Base-by-base conservation (phyloP, 108 stramenopile genomes). In the Nannochloropsis gaditana region DNA sequence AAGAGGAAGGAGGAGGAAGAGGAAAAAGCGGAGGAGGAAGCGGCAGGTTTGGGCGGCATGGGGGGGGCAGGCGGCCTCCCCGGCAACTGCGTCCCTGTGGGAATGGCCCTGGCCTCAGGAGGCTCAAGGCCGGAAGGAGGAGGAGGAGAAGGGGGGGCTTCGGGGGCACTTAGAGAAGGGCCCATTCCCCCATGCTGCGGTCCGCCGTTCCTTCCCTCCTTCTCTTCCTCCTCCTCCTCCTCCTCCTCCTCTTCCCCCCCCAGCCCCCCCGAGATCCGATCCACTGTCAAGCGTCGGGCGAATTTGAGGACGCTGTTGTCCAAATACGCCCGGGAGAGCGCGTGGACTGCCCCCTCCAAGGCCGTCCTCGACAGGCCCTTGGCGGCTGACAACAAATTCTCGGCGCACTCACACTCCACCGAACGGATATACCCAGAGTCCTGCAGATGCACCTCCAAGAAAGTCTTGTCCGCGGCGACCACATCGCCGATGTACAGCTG, bases 391-490 rank as follows among this genome's bases (percentile, higher is more conserved):
- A 95, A 92, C 82, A 96, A 90, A 84, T 96, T 94, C 86, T 96
- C 95, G n/a, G 91, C 92, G 83, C 95, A 84, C n/a, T 94, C 93
- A 85, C 95, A 95, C 86, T 96, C 94, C 9, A 93, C 84, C n/a
- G 94, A 92, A 2, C 90, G 80, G 43, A 96, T 82, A 50, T 96
- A 96, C 8, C 89, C 47, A 5, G 92, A 92, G 15, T 91, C 87
- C 90, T 96, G 95, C 43, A 94, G 89, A 87, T 96, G 95, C n/a
- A 93, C 89, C n/a, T 91, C 84, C 85, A 93, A 85, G 85, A 94
- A 96, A n/a, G 92, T 84, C 79, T 92, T 84, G 80, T 92, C 92
- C 9, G 95, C 95, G 9, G 93, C 93, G 19, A 96, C 91, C 2
- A 91, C 87, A 87, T 96, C 95, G 11, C 95, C 95, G 91, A 94